Evolutionary conservation across 2,329 filamentous ascomycete genomes (phyloP), one percentile per base, ranked within the genome.

Genomic region (Graphilbum ipis-grandicollis): DNA sequence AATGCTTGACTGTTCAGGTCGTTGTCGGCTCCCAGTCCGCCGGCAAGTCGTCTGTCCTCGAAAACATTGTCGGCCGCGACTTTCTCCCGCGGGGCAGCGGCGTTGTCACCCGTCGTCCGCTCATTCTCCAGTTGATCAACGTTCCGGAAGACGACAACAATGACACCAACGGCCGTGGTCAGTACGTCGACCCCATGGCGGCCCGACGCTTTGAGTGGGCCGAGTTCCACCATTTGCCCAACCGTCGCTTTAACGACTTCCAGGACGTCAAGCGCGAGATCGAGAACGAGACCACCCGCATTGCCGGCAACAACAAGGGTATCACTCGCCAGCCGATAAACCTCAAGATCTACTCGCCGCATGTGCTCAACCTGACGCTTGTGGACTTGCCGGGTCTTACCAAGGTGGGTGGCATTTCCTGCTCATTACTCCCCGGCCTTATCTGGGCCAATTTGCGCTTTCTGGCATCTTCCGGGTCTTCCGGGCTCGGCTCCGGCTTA

Each of bases 241-340:
- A 86, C 49, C 83, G 96, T 61, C 96, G 96, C 61, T 96, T 93
- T 65, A 76, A 76, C 61, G 90, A 98, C 63, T 98, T 98, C 65
- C 82, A 85, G 66, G 93, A 94, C 68, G 93, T 98, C 52, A 75
- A 90, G 50, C 90, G 96, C 40, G 90, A 98, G 64, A 98, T 98
- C 55, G 80, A 88, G 47, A 78, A 83, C 51, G 90, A 98, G 64
- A 98, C 90, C 31, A 86, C 94, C 53, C 77, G 81, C 48, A 96
- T 98, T 66, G 93, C 93, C 47, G 90, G 90, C 46, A 78, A 78
- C 56, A 98, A 98, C 66, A 82, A 80, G 35, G 90, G 88, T 58
- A 98, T 98, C 59, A 96, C 88, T 33, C 83, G 90, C 19, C 80
- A 83, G 23, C 90, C 90, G 35, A 98, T 98, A 68, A 96, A 96